Conservation (phyloP, 139 green algal species). For the Picochlorum sp. region DNA sequence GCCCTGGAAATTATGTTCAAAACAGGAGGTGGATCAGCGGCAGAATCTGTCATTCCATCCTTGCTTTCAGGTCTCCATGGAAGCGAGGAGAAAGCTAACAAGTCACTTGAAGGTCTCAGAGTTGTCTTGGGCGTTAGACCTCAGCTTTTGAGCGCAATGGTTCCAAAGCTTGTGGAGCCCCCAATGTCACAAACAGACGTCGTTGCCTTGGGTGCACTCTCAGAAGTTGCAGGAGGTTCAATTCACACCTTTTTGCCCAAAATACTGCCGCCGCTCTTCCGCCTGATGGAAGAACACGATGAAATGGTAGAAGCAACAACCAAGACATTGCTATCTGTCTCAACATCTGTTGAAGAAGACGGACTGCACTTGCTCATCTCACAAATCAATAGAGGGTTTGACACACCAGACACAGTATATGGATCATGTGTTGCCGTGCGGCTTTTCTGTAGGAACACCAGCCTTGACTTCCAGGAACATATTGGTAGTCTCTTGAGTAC, state of each 20-base stretch:
- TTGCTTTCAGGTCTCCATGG: conserved; percentile 59
- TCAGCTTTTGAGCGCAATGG: conserved; percentile 59
- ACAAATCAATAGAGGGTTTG: conserved; percentile 61
- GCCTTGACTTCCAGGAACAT: conserved; percentile 62
- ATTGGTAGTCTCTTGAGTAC: conserved; percentile 49
- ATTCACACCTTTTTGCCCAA: conserved; percentile 58
- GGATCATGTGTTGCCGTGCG: conserved; percentile 44
- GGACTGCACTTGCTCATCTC: conserved; percentile 61
- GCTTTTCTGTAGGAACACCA: conserved; percentile 24
- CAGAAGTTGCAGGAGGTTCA: conserved; percentile 55
- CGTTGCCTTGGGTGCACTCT: conserved; percentile 57
- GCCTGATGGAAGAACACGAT: conserved; percentile 19
- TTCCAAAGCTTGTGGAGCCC: conserved; percentile 63
- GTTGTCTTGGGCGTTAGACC: conserved; percentile 76
- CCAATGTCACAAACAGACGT: conserved; percentile 43
- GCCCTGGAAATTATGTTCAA: conserved; percentile 87
- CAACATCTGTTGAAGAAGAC: conserved; percentile 48
- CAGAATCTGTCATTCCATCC: conserved; percentile 73
- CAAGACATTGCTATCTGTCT: conserved; percentile 27
- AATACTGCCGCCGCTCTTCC: conserved; percentile 64
- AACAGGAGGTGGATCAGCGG: conserved; percentile 42
- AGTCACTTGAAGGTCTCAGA: conserved; percentile 72
- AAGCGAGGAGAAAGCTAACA: conserved; percentile 16
- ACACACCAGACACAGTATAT: conserved; percentile 40
- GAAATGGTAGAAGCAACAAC: conserved; percentile 8